phyloP scores from a whole-genome alignment of 192 early-diverging fungal species.

The Chytriomyces sp. region DNA sequence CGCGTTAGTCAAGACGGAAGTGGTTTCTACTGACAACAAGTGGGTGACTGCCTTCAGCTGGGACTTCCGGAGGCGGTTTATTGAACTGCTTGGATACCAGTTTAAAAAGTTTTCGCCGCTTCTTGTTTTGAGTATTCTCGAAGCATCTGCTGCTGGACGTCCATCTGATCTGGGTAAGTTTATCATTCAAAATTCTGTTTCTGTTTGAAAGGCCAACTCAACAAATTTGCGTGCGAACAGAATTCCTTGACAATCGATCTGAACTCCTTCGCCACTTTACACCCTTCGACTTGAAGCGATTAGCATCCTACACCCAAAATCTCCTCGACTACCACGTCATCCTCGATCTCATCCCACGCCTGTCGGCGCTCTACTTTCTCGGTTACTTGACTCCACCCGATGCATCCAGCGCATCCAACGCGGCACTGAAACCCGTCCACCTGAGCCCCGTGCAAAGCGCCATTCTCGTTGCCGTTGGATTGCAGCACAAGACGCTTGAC shows the following conservation, averaged over 20 bases:
- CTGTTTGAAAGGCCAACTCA: background rate
- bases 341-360: constrained; percentile 83
- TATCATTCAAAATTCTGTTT: constrained; percentile 4
- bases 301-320: constrained; percentile 94
- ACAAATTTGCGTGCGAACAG: background rate
- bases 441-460: constrained; percentile 88
- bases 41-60: constrained; percentile 90
- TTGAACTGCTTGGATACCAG: constrained; percentile 84
- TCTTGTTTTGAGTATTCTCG: constrained; percentile 83
- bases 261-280: constrained; percentile 61
- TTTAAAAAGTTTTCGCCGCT: constrained; percentile 84
- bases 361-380: constrained; percentile 83
- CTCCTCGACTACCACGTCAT: constrained; percentile 98
- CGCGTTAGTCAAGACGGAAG: constrained; percentile 45
- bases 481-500: constrained; percentile 92
- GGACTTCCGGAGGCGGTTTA: constrained; percentile 91
- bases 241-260: constrained; percentile 24
- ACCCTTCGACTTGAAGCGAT: constrained; percentile 91
- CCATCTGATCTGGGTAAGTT: constrained; percentile 19
- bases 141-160: constrained; percentile 63
- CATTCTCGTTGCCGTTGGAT: constrained; percentile 81
- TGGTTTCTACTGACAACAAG: constrained; percentile 46
- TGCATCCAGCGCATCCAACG: background rate
- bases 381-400: constrained; percentile 56
- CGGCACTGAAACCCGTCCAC: constrained; percentile 50